Base-by-base conservation (phyloP, 805 yeast species). In the Spathaspora hagerdaliae region DNA sequence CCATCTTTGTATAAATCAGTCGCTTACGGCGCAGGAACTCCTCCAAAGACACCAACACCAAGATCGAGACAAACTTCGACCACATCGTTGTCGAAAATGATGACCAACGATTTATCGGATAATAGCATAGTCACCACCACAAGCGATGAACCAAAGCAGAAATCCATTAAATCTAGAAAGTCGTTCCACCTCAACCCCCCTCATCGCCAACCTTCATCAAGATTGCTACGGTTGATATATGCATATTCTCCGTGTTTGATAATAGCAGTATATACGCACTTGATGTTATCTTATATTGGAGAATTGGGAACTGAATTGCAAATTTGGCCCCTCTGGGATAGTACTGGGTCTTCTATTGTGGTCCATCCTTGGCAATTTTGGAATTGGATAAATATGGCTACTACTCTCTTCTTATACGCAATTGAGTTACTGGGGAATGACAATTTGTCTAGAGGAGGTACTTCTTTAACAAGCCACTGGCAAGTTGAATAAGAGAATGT, bases 311-410 rank as follows among this genome's bases (percentile, higher is more conserved):
- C 79, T 12, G 85, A 85, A 47, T 62, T 82, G 41, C 73, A 75
- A 52, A 56, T 82, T 19, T 82, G 85, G 85, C 74, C 76, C 51
- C 56, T 82, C 15, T 81, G 84, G 85, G 79, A 3, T 70, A 19
- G n/a, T 13, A 26, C 14, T 27, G 57, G 63, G 39, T 52, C 61
- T 34, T 49, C 51, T 14, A 53, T 66, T 11, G 55, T 62, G 6
- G 75, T 77, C 27, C 81, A 83, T 60, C 85, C 96, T n/a, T 86
- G 96, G 88, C 90, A 89, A 57, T 87, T 94, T 61, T 92, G 99
- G 98, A 88, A 91, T 57, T 92, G 98, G 98, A 79, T 87, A 47
- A 92, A 92, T 61, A 87, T 92, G 72, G 82, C 85, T 53, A 77
- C 85, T 43, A 86, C 96, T 9, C 68, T 94, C 46, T 69, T 81